Conservation (phyloP, 306 rosid genomes). For the Cucumis cinereus region DNA sequence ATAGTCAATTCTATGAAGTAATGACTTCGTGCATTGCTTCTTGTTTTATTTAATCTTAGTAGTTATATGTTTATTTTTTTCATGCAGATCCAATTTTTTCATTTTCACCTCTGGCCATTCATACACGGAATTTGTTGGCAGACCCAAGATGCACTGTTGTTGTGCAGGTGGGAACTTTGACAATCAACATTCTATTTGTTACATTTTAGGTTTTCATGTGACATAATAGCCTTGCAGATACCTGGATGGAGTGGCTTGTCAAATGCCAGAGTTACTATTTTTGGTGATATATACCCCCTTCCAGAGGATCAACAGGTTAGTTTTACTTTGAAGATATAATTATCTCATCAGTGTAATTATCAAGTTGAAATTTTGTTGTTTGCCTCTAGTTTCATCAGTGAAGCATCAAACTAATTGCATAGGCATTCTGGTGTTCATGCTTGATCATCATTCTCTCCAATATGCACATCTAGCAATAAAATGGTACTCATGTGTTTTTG, state of each 20-base stretch:
- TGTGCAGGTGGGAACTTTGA: conserved; percentile 66
- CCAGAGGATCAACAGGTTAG: conserved; percentile 81
- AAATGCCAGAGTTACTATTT: conserved; percentile 97
- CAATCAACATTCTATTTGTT: conserved; percentile 6
- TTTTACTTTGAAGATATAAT: conserved; percentile 5
- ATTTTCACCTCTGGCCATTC: conserved; percentile 95
- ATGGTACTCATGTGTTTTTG: neutral
- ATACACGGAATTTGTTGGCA: conserved; percentile 84
- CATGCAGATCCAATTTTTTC: conserved; percentile 87
- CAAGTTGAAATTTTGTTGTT: neutral
- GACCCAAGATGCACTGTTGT: conserved; percentile 96
- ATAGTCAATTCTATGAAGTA: neutral
- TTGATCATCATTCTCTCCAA: neutral
- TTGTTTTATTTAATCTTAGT: neutral
- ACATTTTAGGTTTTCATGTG: conserved; percentile 21
- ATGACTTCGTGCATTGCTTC: neutral
- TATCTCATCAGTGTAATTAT: neutral
- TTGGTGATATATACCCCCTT: conserved; percentile 96
- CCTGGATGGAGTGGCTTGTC: conserved; percentile 99
- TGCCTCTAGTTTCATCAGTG: neutral
- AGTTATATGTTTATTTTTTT: neutral
- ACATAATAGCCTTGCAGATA: conserved; percentile 40
- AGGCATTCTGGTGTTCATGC: neutral
- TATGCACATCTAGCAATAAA: neutral
- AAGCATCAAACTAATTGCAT: neutral